Conservation (phyloP, 805 yeast genomes). For the Candida stauntonica region DNA sequence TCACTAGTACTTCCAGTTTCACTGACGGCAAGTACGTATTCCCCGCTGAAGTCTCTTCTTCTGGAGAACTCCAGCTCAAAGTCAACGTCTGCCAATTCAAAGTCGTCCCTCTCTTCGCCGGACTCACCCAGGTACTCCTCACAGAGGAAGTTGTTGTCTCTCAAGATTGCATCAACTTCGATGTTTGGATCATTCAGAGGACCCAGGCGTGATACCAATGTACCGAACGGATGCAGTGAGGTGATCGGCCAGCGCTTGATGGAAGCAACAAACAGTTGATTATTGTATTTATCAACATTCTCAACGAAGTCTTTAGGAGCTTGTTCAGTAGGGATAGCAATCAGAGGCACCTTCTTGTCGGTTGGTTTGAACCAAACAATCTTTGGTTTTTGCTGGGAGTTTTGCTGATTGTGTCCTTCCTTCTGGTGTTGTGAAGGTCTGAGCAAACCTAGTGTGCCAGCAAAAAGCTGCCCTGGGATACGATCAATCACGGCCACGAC, state of each 20-base stretch:
- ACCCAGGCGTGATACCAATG: conserved; percentile 83
- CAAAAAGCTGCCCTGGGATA: conserved; percentile 92
- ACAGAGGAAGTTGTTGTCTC: conserved; percentile 80
- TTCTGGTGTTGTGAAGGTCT: conserved; percentile 83
- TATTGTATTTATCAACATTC: conserved; percentile 77
- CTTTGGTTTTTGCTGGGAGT: conserved; percentile 55
- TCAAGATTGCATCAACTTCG: conserved; percentile 81
- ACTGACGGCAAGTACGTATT: conserved; percentile 60
- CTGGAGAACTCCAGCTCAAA: conserved; percentile 25
- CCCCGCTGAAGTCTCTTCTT: conserved; percentile 53
- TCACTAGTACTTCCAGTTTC: conserved; percentile 60
- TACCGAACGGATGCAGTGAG: conserved; percentile 96
- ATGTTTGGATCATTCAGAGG: conserved; percentile 69
- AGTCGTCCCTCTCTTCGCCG: conserved; percentile 26
- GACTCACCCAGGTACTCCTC: conserved; percentile 64
- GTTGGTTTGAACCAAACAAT: conserved; percentile 99
- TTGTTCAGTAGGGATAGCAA: conserved; percentile 98
- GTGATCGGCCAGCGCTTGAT: conserved; percentile 99
- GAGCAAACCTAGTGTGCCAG: conserved; percentile 89
- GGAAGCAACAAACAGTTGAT: conserved; percentile 86
- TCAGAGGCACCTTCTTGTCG: conserved; percentile 94
- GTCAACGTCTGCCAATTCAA: conserved; percentile 31
- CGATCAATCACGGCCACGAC: conserved; percentile 97
- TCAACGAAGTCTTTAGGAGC: conserved; percentile 95
- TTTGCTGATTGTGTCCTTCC: conserved; percentile 33